Evolutionary conservation across 768 basidiomycete species (phyloP), one percentile per base, ranked within the genome.

Genomic region (Hemileccinum impolitum): DNA sequence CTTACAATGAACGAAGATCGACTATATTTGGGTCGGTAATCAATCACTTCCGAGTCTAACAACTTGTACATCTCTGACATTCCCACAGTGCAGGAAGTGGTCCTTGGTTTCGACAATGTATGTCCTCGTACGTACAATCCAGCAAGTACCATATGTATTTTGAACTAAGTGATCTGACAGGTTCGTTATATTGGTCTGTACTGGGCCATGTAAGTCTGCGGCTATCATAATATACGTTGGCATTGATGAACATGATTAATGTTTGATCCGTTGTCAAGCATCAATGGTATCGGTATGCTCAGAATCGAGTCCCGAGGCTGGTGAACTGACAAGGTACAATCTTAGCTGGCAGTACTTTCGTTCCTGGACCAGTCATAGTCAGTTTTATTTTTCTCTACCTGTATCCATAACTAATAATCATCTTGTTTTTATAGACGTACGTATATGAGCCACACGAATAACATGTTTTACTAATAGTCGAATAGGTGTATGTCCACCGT

Each of bases 21-120:
- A 51, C 8, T 40, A 51, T 35, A 15, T 48, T 6, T 51, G 45
- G 45, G 45, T 47, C n/a, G 34, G 38, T 6, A 30, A 30, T 6
- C n/a, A 17, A 28, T 18, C 12, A 2, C 11, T 12, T 21, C 3
- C 0, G 23, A 21, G 11, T 25, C 31, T n/a, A n/a, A n/a, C n/a
- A n/a, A n/a, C n/a, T n/a, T 4, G 13, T 19, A 4, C 26, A 28
- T 28, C 26, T 5, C 31, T 40, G 19, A 47, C 2, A 21, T 3
- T 26, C 1, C 1, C 4, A 32, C 12, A 50, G 49, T n/a, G 14
- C 13, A 36, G 28, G 11, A 7, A 23, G 11, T 47, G 50, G 50
- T 35, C 19, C 7, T 31, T 14, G 45, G 13, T 47, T 10, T 50
- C 49, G 2, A 21, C 32, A 3, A 9, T 46, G 0, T 50, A 32